A percentile compares a stretch with the other conserved stretches of the same genome.
phyloP scores from a whole-genome alignment of 345 rosid species.

The Euphorbia peplus region DNA sequence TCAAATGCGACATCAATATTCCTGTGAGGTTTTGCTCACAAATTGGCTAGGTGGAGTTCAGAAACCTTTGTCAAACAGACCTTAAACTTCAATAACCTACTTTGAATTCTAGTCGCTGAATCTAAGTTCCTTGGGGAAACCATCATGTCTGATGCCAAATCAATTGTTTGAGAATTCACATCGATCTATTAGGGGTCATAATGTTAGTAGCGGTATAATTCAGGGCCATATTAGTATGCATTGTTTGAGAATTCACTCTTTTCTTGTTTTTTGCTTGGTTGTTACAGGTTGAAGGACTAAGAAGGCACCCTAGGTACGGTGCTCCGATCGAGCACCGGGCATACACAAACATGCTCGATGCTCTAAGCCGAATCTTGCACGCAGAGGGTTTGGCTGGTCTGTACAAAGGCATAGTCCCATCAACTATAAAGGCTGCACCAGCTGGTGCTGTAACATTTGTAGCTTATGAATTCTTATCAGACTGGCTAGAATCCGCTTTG shows the following conservation, averaged over 20 bases:
- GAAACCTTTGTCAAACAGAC: too few species aligned
- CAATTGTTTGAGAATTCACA: neutral
- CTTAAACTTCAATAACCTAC: too few species aligned
- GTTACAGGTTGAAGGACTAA: slow-evolving; percentile 81
- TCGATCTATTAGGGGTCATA: neutral
- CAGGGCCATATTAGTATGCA: too few species aligned
- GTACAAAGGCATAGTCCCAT: slow-evolving; percentile 89
- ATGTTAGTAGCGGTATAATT: too few species aligned
- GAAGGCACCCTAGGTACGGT: slow-evolving; percentile 84
- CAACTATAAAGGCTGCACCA: slow-evolving; percentile 96
- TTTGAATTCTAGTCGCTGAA: too few species aligned
- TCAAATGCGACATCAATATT: too few species aligned
- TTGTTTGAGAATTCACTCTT: too few species aligned
- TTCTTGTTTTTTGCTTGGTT: slow-evolving; percentile 10
- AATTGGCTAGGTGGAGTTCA: too few species aligned
- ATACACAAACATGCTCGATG: slow-evolving; percentile 81
- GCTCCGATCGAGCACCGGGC: slow-evolving; percentile 69
- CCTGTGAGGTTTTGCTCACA: too few species aligned
- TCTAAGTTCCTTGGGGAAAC: too few species aligned
- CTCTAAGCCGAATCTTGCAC: slow-evolving; percentile 48
- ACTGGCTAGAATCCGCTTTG: slow-evolving; percentile 73
- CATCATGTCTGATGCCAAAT: neutral
- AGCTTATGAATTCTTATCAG: slow-evolving; percentile 69
- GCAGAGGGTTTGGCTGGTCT: slow-evolving; percentile 88
- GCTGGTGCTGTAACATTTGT: slow-evolving; percentile 97